Evolutionary conservation across 83 land plant genomes (phyloP).

Genomic region (Picea engelmannii): DNA sequence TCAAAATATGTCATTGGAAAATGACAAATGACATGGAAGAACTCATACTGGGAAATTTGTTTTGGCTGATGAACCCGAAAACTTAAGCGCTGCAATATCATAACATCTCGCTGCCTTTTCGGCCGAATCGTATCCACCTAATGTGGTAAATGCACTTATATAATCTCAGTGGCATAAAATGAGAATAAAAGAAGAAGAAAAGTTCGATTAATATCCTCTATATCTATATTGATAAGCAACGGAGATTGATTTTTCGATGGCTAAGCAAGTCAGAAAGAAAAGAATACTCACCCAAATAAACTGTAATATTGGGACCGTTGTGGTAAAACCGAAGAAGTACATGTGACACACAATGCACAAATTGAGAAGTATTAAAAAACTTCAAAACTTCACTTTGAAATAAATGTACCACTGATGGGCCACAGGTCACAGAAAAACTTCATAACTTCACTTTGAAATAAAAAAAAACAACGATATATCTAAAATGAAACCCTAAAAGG

Average conservation of each 20-base stretch:
- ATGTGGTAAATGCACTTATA: neutral
- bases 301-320: neutral
- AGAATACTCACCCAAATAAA: conserved; percentile 7
- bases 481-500: neutral
- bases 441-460: no score
- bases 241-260: neutral
- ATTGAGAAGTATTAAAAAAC: neutral
- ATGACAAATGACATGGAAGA: neutral
- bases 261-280: neutral
- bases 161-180: neutral
- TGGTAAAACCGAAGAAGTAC: no score
- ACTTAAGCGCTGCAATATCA: conserved; percentile 11
- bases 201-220: neutral
- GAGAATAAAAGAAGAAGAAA: neutral
- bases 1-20: no score
- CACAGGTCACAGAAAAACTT: no score
- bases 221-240: neutral
- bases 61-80: neutral
- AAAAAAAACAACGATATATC: no score
- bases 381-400: no score
- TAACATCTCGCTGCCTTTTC: conserved; percentile 6
- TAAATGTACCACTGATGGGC: no score
- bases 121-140: neutral
- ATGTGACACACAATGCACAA: neutral
- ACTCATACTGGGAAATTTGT: neutral